A percentile compares a stretch with the other conserved stretches of the same genome.
phyloP scores from a whole-genome alignment of 2,329 filamentous ascomycete species.

The Geoglossum cookeanum region DNA sequence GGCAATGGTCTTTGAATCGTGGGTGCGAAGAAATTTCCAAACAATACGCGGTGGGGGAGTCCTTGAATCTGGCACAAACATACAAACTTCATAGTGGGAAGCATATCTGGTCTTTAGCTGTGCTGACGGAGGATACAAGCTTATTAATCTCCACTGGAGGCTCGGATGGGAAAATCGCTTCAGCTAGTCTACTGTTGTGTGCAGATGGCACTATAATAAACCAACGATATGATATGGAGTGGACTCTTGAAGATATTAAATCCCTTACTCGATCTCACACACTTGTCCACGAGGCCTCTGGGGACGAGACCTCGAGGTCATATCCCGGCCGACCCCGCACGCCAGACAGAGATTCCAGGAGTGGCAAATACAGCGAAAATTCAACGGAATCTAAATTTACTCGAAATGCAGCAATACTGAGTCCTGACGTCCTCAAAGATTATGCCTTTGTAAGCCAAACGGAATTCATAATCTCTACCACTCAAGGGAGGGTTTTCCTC shows the following conservation, averaged over 20 bases:
- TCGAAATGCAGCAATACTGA: neutral
- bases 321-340: neutral
- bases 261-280: neutral
- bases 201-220: neutral
- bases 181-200: neutral
- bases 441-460: constrained; percentile 42
- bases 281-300: neutral
- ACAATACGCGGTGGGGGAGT: neutral
- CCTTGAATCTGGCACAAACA: constrained; percentile 31
- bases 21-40: constrained; percentile 3
- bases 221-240: neutral
- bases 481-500: constrained; percentile 36
- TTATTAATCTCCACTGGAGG: constrained; percentile 52
- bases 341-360: neutral
- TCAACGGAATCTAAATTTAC: neutral
- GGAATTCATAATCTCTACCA: constrained; percentile 37
- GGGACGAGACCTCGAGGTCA: neutral
- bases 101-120: constrained; percentile 65
- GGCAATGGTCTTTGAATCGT: constrained; percentile 39
- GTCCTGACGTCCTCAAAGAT: constrained; percentile 31
- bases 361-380: neutral
- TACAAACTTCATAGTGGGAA: constrained; percentile 61
- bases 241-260: neutral
- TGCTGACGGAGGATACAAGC: constrained; percentile 15
- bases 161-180: constrained; percentile 49